Evolutionary conservation across 225 moss, liverwort and hornwort genomes (phyloP).

Genomic region (Rhytidiadelphus loreus): DNA sequence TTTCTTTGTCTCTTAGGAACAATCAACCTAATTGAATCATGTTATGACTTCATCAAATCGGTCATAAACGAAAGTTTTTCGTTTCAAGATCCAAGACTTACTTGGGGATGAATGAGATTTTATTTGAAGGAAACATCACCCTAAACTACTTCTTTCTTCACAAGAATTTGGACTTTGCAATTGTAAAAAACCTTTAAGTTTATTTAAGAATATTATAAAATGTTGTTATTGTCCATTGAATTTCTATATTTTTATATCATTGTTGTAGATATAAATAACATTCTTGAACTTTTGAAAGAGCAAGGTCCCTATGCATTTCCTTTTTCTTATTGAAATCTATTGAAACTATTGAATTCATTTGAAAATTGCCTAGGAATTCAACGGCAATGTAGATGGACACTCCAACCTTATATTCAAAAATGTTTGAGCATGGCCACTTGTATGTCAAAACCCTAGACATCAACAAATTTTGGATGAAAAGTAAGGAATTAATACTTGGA

Average conservation of each 20-base stretch:
- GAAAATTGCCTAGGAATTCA: neutral
- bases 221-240: neutral
- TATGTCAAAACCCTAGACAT: neutral
- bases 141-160: neutral
- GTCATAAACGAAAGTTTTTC: too few relatives aligned
- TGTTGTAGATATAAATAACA: too few relatives aligned
- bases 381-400: neutral
- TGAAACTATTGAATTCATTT: neutral
- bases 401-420: neutral
- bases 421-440: neutral
- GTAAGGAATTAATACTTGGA: neutral
- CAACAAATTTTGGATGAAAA: neutral
- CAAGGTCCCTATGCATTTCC: fast-evolving
- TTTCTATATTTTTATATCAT: neutral
- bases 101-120: neutral
- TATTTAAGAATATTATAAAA: neutral
- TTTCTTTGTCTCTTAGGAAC: too few relatives aligned
- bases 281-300: neutral
- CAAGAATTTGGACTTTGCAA: neutral
- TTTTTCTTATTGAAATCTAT: neutral
- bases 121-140: neutral
- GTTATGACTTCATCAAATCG: neutral
- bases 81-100: neutral
- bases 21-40: neutral
- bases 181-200: too few relatives aligned